phyloP scores from a whole-genome alignment of 140 eudicot species.

The Flaveria floridana region DNA sequence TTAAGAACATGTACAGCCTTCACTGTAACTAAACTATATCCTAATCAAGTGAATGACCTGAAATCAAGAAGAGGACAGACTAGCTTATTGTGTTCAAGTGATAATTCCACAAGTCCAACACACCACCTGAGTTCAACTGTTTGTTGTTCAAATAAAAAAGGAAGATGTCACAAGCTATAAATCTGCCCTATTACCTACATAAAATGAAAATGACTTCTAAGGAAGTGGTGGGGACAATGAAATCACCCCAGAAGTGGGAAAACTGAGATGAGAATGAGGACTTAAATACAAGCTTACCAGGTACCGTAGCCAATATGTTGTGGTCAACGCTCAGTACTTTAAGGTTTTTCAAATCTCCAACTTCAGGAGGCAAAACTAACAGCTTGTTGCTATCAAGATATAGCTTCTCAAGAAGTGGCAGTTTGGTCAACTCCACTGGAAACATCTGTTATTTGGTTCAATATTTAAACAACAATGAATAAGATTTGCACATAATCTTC shows the following conservation, averaged over 20 bases:
- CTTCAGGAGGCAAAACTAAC: constrained; percentile 67
- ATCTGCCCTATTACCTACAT: constrained; percentile 39
- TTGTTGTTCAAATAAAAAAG: constrained; percentile 36
- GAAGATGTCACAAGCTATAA: constrained; percentile 47
- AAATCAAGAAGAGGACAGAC: constrained; percentile 94
- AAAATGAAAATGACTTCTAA: constrained; percentile 29
- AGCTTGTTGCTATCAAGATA: constrained; percentile 79
- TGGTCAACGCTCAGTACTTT: constrained; percentile 79
- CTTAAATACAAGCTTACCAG: constrained; percentile 53
- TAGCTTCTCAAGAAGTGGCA: constrained; percentile 82
- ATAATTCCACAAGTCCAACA: constrained; percentile 83
- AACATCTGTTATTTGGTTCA: constrained; percentile 49
- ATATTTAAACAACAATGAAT: neutral
- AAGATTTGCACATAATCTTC: constrained; percentile 21
- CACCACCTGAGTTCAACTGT: constrained; percentile 90
- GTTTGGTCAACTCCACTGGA: constrained; percentile 78
- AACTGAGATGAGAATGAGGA: neutral
- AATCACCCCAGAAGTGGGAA: constrained; percentile 14
- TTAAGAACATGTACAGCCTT: constrained; percentile 9
- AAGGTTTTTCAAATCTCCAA: constrained; percentile 70
- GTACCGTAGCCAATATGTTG: constrained; percentile 77
- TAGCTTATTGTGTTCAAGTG: constrained; percentile 97
- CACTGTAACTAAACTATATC: neutral
- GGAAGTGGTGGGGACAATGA: constrained; percentile 22
- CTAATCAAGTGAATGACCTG: constrained; percentile 51